Conservation (phyloP, 148 eudicot species). For the Persicaria maculosa region DNA sequence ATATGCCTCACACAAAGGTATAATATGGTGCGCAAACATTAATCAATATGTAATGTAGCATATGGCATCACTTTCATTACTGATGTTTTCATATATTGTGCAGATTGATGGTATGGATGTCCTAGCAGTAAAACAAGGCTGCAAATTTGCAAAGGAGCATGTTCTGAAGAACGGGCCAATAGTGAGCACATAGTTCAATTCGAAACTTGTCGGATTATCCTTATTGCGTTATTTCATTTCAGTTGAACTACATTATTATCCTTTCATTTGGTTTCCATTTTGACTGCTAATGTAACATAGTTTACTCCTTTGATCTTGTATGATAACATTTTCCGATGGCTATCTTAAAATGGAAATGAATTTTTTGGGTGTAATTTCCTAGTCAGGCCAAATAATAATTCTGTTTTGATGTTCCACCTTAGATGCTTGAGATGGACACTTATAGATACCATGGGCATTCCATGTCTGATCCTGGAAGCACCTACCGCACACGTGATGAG, state of each 20-base stretch:
- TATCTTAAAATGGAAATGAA: background rate
- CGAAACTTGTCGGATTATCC: background rate
- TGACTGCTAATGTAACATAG: too few species aligned
- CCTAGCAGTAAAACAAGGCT: constrained; percentile 90
- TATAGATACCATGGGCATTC: constrained; percentile 98
- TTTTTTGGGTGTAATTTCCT: background rate
- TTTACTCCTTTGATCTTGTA: too few species aligned
- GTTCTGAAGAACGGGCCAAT: constrained; percentile 92
- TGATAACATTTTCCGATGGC: too few species aligned
- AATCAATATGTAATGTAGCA: background rate
- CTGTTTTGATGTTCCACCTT: constrained; percentile 2
- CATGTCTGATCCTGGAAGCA: constrained; percentile 98
- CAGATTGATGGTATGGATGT: constrained; percentile 99
- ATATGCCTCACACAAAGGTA: background rate
- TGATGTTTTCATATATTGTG: background rate
- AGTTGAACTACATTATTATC: too few species aligned
- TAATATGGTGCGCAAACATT: background rate
- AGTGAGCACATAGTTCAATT: constrained; percentile 37
- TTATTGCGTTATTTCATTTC: background rate
- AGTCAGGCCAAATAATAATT: background rate
- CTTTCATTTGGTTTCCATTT: too few species aligned
- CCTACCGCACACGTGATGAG: constrained; percentile 96
- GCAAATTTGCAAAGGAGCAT: constrained; percentile 87
- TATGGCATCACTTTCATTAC: background rate
- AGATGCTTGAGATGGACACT: constrained; percentile 99